phyloP scores from a whole-genome alignment of 768 basidiomycete genomes.

The Gyrodon lividus region DNA sequence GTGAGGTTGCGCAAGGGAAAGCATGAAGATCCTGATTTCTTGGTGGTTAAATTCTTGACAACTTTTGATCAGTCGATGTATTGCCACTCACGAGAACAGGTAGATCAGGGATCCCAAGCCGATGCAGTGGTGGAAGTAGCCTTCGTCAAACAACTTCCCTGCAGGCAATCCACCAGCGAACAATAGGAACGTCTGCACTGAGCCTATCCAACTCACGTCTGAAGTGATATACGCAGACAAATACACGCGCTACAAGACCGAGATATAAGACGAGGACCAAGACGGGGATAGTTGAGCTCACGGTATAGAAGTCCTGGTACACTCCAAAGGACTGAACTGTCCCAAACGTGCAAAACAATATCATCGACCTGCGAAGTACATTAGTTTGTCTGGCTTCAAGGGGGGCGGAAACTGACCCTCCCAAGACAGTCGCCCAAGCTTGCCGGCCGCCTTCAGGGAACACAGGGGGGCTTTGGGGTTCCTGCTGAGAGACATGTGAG shows the following conservation, averaged over 20 bases:
- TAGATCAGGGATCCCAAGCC: conserved; percentile 39
- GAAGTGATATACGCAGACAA: conserved; percentile 41
- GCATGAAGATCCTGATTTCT: conserved; percentile 47
- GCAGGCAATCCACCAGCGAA: conserved; percentile 45
- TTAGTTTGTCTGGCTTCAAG: neutral
- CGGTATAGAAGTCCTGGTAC: conserved; percentile 53
- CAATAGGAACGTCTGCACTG: conserved; percentile 48
- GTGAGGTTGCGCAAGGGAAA: conserved; percentile 46
- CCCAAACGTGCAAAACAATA: conserved; percentile 49
- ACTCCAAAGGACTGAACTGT: conserved; percentile 48
- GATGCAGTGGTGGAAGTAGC: conserved; percentile 47
- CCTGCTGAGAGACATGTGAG: neutral
- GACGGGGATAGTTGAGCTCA: conserved; percentile 8
- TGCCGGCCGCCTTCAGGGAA: conserved; percentile 47
- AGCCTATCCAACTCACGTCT: conserved; percentile 51
- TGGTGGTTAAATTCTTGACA: too few relatives aligned
- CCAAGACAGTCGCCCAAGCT: conserved; percentile 47
- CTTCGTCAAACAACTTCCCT: conserved; percentile 47
- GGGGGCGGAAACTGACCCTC: conserved; percentile 33
- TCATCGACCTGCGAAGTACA: conserved; percentile 33
- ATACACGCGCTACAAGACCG: conserved; percentile 31
- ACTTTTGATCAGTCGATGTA: neutral
- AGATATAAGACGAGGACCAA: neutral
- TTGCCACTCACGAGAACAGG: conserved; percentile 39
- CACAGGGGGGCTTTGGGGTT: conserved; percentile 6